Conservation (phyloP, 345 rosid genomes). For the Pelargonium nanum region DNA sequence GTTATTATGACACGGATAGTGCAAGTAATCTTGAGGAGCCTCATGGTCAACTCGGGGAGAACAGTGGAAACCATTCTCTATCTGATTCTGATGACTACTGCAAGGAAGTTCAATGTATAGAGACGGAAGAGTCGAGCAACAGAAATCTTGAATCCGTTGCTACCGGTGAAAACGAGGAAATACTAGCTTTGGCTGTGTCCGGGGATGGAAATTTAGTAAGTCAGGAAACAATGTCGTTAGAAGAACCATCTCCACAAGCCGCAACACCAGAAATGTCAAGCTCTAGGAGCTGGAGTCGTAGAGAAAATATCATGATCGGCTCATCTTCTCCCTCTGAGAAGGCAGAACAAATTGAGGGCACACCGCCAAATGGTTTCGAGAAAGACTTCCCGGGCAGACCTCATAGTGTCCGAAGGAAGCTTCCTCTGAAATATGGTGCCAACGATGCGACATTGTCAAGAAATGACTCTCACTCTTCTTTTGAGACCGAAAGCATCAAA, state of each 20-base stretch:
- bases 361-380: conserved; percentile 56
- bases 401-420: conserved; percentile 29
- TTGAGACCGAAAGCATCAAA: conserved; percentile 39
- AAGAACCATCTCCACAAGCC: conserved; percentile 28
- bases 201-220: conserved; percentile 20
- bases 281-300: conserved; percentile 51
- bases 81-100: conserved; percentile 65
- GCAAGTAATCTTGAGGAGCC: conserved; percentile 29
- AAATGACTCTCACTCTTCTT: conserved; percentile 70
- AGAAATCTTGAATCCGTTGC: conserved; percentile 23
- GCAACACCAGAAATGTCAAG: conserved; percentile 33
- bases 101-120: conserved; percentile 83
- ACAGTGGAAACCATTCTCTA: conserved; percentile 27
- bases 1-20: conserved; percentile 32
- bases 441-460: conserved; percentile 33
- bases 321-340: conserved; percentile 23
- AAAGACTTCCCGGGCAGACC: conserved; percentile 61
- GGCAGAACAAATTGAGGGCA: conserved; percentile 29
- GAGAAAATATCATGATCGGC: conserved; percentile 36
- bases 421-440: conserved; percentile 30
- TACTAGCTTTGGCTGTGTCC: conserved; percentile 16
- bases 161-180: conserved; percentile 29
- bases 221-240: conserved; percentile 18
- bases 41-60: conserved; percentile 16
- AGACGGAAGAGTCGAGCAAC: conserved; percentile 40